Percentiles rank a stretch among this genome's conserved stretches.
phyloP scores from a whole-genome alignment of 169 alveolate species.

The Amoebophrya sp. region DNA sequence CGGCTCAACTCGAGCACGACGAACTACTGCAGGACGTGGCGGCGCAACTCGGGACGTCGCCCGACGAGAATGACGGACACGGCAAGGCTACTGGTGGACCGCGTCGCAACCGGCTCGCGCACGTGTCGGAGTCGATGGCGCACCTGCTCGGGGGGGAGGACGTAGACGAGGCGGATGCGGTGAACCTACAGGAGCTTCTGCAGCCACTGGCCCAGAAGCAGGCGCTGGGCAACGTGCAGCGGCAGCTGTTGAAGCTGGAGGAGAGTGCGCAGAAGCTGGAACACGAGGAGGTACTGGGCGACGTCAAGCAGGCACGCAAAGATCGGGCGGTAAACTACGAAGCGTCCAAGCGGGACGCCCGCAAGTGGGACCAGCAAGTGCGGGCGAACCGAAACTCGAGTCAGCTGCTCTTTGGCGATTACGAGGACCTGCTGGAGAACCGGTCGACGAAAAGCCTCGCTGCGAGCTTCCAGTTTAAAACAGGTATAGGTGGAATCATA shows the following conservation, averaged over 20 bases:
- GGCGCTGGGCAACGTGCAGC: background rate
- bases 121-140: background rate
- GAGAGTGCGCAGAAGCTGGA: background rate
- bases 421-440: slow-evolving; percentile 9
- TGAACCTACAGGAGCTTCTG: background rate
- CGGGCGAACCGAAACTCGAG: background rate
- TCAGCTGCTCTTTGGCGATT: background rate
- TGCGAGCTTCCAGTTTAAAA: background rate
- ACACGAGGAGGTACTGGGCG: background rate
- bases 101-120: background rate
- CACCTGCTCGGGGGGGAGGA: background rate
- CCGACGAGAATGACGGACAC: background rate
- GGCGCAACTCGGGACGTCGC: background rate
- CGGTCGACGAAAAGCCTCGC: background rate
- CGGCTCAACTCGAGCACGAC: background rate
- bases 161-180: background rate
- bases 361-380: background rate
- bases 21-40: background rate
- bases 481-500: background rate
- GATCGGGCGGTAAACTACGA: background rate
- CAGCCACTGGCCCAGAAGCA: background rate
- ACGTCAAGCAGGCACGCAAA: background rate
- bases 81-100: background rate
- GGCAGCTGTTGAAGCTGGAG: background rate
- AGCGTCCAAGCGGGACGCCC: background rate